Percentiles rank a stretch among this genome's conserved stretches.
These are phyloP conservation scores for Penicillium corylophilum DNA, from an alignment of 2,329 filamentous ascomycete species.

Conservation along the genomic window DNA sequence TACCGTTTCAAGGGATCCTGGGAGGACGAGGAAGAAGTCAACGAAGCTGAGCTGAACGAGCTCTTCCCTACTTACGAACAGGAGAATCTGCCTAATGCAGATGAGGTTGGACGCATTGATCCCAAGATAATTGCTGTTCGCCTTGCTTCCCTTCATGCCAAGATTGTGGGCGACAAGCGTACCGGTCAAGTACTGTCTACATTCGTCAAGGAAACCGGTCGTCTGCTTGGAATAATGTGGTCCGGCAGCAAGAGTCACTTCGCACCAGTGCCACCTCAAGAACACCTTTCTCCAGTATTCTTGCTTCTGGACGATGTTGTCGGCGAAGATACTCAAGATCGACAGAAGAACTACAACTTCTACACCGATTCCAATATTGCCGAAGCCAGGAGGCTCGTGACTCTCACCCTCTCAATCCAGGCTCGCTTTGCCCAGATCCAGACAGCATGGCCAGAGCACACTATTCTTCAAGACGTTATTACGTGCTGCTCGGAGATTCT, in stretches of 20 bases:
- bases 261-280: conserved; percentile 41
- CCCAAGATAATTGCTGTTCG: conserved; percentile 59
- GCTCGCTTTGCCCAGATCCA: conserved; percentile 69
- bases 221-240: conserved; percentile 37
- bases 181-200: conserved; percentile 30
- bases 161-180: conserved; percentile 39
- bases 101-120: conserved; percentile 33
- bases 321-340: conserved; percentile 46
- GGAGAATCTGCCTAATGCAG: conserved; percentile 43
- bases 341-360: conserved; percentile 70
- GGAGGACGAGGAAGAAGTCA: conserved; percentile 72
- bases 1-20: conserved; percentile 80
- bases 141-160: conserved; percentile 60
- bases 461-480: conserved; percentile 77
- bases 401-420: conserved; percentile 67
- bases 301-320: conserved; percentile 64
- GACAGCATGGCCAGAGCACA: conserved; percentile 66
- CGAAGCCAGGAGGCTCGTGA: conserved; percentile 73
- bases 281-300: conserved; percentile 65
- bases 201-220: conserved; percentile 36
- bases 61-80: conserved; percentile 78
- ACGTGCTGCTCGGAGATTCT: conserved; percentile 72
- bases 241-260: conserved; percentile 23
- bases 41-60: conserved; percentile 71
- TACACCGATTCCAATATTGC: conserved; percentile 77